Base-by-base conservation (phyloP, 2,329 filamentous ascomycete species). In the Fusarium xyrophilum region DNA sequence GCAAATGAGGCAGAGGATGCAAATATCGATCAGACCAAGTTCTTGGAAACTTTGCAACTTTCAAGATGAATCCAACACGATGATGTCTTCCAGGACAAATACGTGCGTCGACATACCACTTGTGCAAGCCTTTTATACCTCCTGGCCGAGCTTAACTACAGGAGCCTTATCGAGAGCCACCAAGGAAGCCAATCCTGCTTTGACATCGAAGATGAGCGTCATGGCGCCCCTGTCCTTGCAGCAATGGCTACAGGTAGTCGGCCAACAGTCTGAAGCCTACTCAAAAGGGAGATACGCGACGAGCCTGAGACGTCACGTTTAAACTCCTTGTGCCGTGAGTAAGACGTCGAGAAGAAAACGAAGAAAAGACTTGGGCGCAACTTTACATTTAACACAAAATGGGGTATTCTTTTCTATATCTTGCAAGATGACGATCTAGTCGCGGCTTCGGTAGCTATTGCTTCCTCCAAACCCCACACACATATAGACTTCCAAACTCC, bases 81-180 rank as follows among this genome's bases (percentile, higher is more conserved):
- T 9, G 65, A 69, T 6, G 0, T 70, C 4, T 63, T 71, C 5
- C 48, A 68, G 33, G 50, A 14, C 1, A 32, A 46, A 3, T 3
- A 32, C 6, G 21, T 38, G 2, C 52, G 56, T 2, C 51, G 28
- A 4, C 38, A 68, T 19, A 67, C 48, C 0, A n/a, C 14, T 5
- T 0, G 10, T 0, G 62, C 58, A 9, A 69, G 32, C 25, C 30
- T 71, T 6, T 14, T 70, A 3, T 70, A 71, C 7, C 39, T 71
- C 23, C 8, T 71, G 0, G 64, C 68, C 0, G 59, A 63, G 3
- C 11, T 23, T 0, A 40, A 44, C 38, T 11, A 23, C 2, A 14
- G 7, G 4, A 21, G 12, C 1, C 56, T 60, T 0, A 35, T 60
- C 4, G 2, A 1, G 4, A 17, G 8, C 12, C 8, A 43, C 1